A percentile compares a stretch with the other conserved stretches of the same genome.
These are phyloP conservation scores for Fusarium albosuccineum DNA, from an alignment of 2,329 filamentous ascomycete genomes.

Conservation along the genomic window DNA sequence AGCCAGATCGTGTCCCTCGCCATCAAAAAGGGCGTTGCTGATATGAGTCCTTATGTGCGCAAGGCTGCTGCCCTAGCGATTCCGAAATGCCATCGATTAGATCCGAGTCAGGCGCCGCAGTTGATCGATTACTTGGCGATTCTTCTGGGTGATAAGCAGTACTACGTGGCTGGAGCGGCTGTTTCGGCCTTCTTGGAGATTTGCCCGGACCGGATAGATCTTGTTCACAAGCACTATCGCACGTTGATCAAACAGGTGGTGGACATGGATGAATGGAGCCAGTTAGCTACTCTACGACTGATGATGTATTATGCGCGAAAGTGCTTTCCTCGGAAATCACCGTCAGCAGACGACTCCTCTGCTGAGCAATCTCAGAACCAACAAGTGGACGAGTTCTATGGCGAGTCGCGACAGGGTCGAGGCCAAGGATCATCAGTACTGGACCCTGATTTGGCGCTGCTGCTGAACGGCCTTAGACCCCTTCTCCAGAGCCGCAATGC, in stretches of 20 bases:
- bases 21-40: slow-evolving; percentile 91
- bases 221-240: slow-evolving; percentile 92
- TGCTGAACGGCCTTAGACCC: slow-evolving; percentile 84
- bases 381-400: slow-evolving; percentile 83
- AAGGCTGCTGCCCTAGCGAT: slow-evolving; percentile 94
- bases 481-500: slow-evolving; percentile 93
- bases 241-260: slow-evolving; percentile 88
- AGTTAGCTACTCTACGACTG: slow-evolving; percentile 84
- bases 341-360: slow-evolving; percentile 62
- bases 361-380: slow-evolving; percentile 48
- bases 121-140: slow-evolving; percentile 84
- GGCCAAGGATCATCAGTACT: slow-evolving; percentile 66
- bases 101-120: slow-evolving; percentile 87
- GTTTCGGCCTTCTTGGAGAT: slow-evolving; percentile 90
- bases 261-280: slow-evolving; percentile 99
- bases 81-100: slow-evolving; percentile 93
- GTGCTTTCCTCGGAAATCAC: slow-evolving; percentile 83
- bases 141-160: slow-evolving; percentile 90
- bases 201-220: slow-evolving; percentile 86
- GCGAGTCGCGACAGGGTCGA: slow-evolving; percentile 66
- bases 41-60: slow-evolving; percentile 95
- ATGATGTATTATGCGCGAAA: slow-evolving; percentile 87
- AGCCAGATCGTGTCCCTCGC: slow-evolving; percentile 96
- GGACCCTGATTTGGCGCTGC: slow-evolving; percentile 84
- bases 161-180: slow-evolving; percentile 95